phyloP scores from a whole-genome alignment of 1,284 basidiomycete genomes.

The Anthracocystis setariae region DNA sequence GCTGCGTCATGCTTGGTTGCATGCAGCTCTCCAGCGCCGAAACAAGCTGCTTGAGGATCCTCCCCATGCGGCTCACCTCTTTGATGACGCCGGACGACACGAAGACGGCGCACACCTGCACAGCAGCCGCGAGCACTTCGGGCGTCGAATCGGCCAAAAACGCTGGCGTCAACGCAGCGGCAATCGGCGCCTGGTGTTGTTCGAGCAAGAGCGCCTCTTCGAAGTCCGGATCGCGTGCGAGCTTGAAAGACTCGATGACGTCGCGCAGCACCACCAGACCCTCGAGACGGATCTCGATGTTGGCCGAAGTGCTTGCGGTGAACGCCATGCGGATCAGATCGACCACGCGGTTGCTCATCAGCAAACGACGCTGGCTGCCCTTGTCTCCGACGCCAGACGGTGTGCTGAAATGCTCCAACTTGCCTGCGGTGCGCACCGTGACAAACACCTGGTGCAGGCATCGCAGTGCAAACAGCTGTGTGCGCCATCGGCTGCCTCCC shows the following conservation, averaged over 20 bases:
- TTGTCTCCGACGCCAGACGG: slow-evolving; percentile 74
- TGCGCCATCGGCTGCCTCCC: slow-evolving; percentile 79
- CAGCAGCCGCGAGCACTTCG: slow-evolving; percentile 89
- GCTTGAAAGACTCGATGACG: slow-evolving; percentile 90
- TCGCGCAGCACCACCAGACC: slow-evolving; percentile 89
- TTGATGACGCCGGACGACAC: slow-evolving; percentile 95
- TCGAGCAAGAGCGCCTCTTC: slow-evolving; percentile 90
- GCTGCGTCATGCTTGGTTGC: slow-evolving; percentile 84
- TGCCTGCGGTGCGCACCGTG: slow-evolving; percentile 77
- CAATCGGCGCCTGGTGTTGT: slow-evolving; percentile 97
- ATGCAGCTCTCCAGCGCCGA: slow-evolving; percentile 76
- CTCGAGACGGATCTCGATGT: slow-evolving; percentile 93
- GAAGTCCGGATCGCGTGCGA: slow-evolving; percentile 90
- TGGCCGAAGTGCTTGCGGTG: slow-evolving; percentile 92
- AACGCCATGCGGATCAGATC: slow-evolving; percentile 98
- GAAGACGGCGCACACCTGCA: slow-evolving; percentile 93
- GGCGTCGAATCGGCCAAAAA: slow-evolving; percentile 94
- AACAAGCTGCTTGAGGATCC: slow-evolving; percentile 85
- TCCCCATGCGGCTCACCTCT: slow-evolving; percentile 88
- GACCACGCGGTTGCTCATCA: slow-evolving; percentile 82
- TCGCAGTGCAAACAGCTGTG: slow-evolving; percentile 91
- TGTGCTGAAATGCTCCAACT: slow-evolving; percentile 69
- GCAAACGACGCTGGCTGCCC: slow-evolving; percentile 71
- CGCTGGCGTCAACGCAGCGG: slow-evolving; percentile 95
- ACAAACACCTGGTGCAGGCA: slow-evolving; percentile 90